Evolutionary conservation across 2,329 filamentous ascomycete genomes (phyloP).

Genomic region (Claviceps fusiformis): DNA sequence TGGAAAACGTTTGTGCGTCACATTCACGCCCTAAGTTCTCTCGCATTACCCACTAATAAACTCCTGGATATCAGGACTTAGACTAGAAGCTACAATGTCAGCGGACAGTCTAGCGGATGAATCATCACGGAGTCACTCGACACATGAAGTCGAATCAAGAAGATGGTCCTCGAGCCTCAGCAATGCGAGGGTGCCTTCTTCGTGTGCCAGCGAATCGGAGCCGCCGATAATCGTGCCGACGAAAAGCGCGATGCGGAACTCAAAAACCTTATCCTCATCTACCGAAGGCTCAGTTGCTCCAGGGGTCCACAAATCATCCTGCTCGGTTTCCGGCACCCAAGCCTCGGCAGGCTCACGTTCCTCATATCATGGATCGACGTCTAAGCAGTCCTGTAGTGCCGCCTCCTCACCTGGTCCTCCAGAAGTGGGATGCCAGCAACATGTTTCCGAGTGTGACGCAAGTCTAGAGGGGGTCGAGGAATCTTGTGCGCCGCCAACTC

Average conservation of each 20-base stretch:
- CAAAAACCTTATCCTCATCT: neutral
- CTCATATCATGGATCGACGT: neutral
- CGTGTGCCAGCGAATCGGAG: neutral
- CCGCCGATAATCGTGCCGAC: constrained; percentile 1
- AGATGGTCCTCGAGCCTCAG: neutral
- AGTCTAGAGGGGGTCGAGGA: neutral
- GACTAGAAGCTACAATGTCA: neutral
- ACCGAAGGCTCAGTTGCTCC: neutral
- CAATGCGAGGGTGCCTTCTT: constrained; percentile 1
- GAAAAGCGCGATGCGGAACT: neutral
- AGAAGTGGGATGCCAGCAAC: neutral
- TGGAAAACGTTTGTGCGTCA: neutral
- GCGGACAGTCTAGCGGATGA: neutral
- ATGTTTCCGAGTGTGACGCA: neutral
- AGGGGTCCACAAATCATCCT: neutral
- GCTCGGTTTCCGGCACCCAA: neutral
- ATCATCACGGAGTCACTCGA: neutral
- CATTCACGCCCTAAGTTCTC: neutral
- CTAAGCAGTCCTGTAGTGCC: neutral
- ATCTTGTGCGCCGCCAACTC: neutral
- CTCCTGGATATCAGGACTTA: neutral
- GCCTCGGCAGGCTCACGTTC: neutral
- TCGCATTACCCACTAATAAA: neutral
- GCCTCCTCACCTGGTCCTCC: neutral
- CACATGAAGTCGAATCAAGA: neutral